Evolutionary conservation across 129 eudicot genomes (phyloP).

Genomic region (Centrapalus pauciflorus): DNA sequence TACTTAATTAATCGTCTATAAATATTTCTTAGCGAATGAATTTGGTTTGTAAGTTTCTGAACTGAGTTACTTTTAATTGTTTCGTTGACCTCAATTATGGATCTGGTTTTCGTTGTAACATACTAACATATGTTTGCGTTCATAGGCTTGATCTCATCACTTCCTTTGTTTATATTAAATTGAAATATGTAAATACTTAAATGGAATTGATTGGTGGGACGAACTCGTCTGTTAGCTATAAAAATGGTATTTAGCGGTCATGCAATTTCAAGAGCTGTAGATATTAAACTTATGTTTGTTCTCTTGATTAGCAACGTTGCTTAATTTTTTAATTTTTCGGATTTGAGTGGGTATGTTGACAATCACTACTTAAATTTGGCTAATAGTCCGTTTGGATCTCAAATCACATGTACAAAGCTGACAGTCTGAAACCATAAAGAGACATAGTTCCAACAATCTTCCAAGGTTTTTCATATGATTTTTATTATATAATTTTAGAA

Average conservation of each 20-base stretch:
- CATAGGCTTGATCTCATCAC: constrained; percentile 7
- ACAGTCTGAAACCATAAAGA: not conserved
- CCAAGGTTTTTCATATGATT: not conserved
- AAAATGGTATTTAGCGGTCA: not conserved
- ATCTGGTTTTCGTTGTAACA: constrained; percentile 14
- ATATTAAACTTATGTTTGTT: not conserved
- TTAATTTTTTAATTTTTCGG: not conserved
- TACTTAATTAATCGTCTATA: not conserved
- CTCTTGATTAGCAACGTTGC: not conserved
- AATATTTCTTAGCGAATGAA: not conserved
- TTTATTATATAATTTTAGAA: constrained; percentile 1
- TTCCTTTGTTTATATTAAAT: constrained; percentile 1
- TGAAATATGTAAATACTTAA: not conserved
- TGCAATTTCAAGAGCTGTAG: constrained; percentile 1
- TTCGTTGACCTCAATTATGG: constrained; percentile 14
- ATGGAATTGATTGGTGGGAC: not conserved
- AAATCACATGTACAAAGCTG: not conserved
- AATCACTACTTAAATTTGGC: not conserved
- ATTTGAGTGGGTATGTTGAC: not conserved
- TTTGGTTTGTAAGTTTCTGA: not conserved
- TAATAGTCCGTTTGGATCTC: not conserved
- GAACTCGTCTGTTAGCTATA: not conserved
- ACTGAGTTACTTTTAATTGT: not conserved
- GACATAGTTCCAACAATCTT: not conserved
- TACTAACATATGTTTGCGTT: not conserved